Base-by-base conservation (phyloP, 2,329 filamentous ascomycete species). In the Sclerotiophoma versabilis region DNA sequence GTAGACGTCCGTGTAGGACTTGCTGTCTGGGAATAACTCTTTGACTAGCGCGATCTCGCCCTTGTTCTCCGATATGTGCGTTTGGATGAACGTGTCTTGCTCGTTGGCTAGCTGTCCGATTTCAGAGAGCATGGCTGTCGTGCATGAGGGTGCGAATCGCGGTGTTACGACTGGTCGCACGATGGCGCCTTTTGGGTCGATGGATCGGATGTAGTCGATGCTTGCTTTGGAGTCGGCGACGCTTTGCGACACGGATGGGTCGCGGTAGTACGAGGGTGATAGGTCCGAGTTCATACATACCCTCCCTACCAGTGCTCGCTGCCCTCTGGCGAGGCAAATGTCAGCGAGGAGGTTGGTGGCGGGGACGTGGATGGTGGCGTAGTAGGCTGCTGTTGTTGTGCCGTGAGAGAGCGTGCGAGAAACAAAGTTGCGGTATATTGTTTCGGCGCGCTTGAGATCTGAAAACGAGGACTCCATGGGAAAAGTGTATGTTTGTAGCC, bases 301-400 rank as follows among this genome's bases (percentile, higher is more conserved):
- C 33, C 95, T 84, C 26, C 95, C 95, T 33, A 99, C 85, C 61
- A 98, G 90, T 6, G 95, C 95, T 47, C 95, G 83, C 77, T 99
- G 95, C 37, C 95, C 95, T 22, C 85, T 79, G 0, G 78, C 72
- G n/a, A 91, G 81, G 69, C 93, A 97, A 15, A 97, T 84, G 60
- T 91, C 86, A 0, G 93, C 90, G 5, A 99, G 87, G 7, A 96
- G 83, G 71, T 96, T 97, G n/a, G 95, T 99, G 1, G 92, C 87
- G 0, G 85, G 81, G 1, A 96, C 90, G 72, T 96, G 88, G 59
- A 92, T 87, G 22, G 95, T 98, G 54, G 93, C 93, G 74, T 90
- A 98, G 81, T 98, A 98, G n/a, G 91, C 86, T 5, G 92, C 92
- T 10, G 91, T 95, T 0, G 95, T 99, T 9, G 95, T 99, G 59